A percentile compares a stretch with the other conserved stretches of the same genome.
phyloP scores from a whole-genome alignment of 495 filamentous ascomycete genomes.

The Xylaria grammica region DNA sequence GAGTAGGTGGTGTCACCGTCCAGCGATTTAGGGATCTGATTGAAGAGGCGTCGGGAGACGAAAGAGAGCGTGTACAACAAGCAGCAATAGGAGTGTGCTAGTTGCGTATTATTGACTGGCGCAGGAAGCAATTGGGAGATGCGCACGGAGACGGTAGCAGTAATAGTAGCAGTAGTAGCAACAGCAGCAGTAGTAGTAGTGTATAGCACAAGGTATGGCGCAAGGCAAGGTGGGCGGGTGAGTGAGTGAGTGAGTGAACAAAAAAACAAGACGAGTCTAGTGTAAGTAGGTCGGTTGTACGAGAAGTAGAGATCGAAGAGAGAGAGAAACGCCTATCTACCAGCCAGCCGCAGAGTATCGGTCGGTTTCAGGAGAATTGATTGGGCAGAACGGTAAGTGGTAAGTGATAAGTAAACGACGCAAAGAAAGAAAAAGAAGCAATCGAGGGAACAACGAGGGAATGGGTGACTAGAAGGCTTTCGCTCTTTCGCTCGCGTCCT shows the following conservation, averaged over 20 bases:
- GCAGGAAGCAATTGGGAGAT: neutral
- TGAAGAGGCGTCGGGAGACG: neutral
- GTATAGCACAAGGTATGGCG: neutral
- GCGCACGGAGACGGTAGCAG: too few species aligned
- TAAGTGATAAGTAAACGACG: constrained; percentile 1
- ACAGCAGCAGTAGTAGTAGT: too few species aligned
- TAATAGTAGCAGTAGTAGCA: too few species aligned
- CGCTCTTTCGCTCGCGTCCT: neutral
- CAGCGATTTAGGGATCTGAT: neutral
- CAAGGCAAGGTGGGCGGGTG: too few species aligned
- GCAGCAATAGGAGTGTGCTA: constrained; percentile 1
- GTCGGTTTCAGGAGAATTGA: neutral
- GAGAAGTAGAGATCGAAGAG: neutral
- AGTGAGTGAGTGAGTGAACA: neutral
- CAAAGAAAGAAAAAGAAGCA: neutral
- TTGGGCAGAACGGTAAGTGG: neutral
- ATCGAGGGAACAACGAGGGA: neutral
- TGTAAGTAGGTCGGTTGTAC: too few species aligned
- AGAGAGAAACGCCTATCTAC: constrained; percentile 13
- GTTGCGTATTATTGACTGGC: neutral
- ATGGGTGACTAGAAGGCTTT: neutral
- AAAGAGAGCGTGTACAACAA: constrained; percentile 4
- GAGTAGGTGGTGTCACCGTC: neutral
- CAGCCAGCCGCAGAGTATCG: constrained; percentile 8
- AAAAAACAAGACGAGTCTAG: neutral